These are phyloP conservation scores for Ramularia collo-cygni DNA, from an alignment of 2,329 filamentous ascomycete species.

Conservation along the genomic window DNA sequence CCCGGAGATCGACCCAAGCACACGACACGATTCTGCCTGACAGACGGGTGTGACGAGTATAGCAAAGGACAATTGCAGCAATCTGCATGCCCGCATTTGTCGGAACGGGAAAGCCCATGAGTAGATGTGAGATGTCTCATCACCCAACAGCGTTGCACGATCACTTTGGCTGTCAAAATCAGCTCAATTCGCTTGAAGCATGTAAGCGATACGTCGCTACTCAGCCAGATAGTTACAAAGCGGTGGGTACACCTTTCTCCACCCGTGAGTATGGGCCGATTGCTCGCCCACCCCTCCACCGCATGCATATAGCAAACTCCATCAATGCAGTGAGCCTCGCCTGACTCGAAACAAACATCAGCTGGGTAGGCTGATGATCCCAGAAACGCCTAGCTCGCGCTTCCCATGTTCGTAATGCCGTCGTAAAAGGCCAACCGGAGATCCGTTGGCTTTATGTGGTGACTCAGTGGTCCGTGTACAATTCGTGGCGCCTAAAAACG, in stretches of 20 bases:
- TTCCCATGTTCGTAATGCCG: slow-evolving; percentile 1
- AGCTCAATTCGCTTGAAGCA: too few relatives aligned
- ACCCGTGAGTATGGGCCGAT: too few relatives aligned
- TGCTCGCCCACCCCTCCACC: too few relatives aligned
- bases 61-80: slow-evolving; percentile 12
- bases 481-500: slow-evolving; percentile 21
- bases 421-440: slow-evolving; percentile 3
- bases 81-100: slow-evolving; percentile 4
- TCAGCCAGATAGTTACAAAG: too few relatives aligned
- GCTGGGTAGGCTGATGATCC: slow-evolving; percentile 1
- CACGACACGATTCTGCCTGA: neutral
- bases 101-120: too few relatives aligned
- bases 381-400: slow-evolving; percentile 6
- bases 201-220: too few relatives aligned
- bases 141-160: too few relatives aligned
- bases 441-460: slow-evolving; percentile 3
- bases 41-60: slow-evolving; percentile 6
- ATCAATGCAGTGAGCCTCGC: too few relatives aligned
- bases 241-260: too few relatives aligned
- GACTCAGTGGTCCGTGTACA: slow-evolving; percentile 12
- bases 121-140: too few relatives aligned
- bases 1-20: slow-evolving; percentile 4
- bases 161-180: too few relatives aligned
- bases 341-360: slow-evolving; percentile 2
- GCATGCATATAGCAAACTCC: too few relatives aligned